Evolutionary conservation across 176 grass and related monocot species (phyloP), one percentile per base, ranked within the genome.

Genomic region (Eragrostis nindensis): DNA sequence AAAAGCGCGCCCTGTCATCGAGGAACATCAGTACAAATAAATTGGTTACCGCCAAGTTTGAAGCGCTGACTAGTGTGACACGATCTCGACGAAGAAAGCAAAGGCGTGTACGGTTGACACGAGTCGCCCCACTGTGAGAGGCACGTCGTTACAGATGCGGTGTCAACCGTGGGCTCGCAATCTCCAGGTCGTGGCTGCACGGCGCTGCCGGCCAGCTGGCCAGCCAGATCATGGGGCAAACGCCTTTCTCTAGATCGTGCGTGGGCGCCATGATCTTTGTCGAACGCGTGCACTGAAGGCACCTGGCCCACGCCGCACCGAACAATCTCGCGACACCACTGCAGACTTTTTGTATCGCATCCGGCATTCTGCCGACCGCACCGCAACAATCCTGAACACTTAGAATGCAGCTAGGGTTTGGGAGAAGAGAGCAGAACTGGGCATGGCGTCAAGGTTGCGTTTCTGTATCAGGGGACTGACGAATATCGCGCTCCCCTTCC

Each of bases 401-500:
- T 42, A 5, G 21, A 24, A 24, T 48, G 68, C 68, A 18, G 68
- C n/a, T 47, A 26, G 22, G 68, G 9, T 49, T 71, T 26, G 44
- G 13, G 44, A 18, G 19, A 16, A 16, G 5, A 25, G 68, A 8
- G 40, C 10, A 7, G 21, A 18, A n/a, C n/a, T n/a, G 19, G 30
- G 19, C 9, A 38, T 41, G 36, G 43, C 67, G 12, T 9, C 42
- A 5, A 81, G 77, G 50, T 32, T 45, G 29, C 77, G 78, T 43
- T 54, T 59, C 30, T 48, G 60, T 36, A 19, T 39, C 48, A 59
- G 78, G 52, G n/a, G 43, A 10, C 5, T 68, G 19, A 62, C 36
- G 61, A 82, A 47, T 21, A 64, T 74, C 48, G 50, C 36, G 32
- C 67, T 88, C 17, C 59, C 73, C 32, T 12, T 79, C 53, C 19